Percentiles rank a stretch among this genome's conserved stretches.
phyloP scores from a whole-genome alignment of 1,284 basidiomycete genomes.

The Quambalaria eucalypti region DNA sequence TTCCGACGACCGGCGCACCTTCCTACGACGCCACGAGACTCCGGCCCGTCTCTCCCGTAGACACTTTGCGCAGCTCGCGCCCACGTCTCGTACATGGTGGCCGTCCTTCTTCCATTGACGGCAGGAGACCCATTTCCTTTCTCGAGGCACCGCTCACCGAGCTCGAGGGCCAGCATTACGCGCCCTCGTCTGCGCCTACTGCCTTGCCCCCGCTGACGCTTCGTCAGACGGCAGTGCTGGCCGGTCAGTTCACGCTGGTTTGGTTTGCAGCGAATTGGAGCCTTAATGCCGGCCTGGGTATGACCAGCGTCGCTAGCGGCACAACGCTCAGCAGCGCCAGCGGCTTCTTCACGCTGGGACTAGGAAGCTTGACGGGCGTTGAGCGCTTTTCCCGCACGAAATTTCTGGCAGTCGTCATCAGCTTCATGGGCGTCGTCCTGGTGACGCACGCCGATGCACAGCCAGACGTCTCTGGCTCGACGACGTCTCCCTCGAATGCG shows the following conservation, averaged over 20 bases:
- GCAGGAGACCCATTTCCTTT: slow-evolving; percentile 23
- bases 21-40: neutral
- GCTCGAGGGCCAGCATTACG: neutral
- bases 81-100: neutral
- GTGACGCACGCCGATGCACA: slow-evolving; percentile 56
- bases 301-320: slow-evolving; percentile 42
- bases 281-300: slow-evolving; percentile 37
- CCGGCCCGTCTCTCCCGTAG: neutral
- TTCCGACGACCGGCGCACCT: neutral
- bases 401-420: slow-evolving; percentile 68
- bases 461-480: neutral
- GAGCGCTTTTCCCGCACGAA: slow-evolving; percentile 70
- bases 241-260: slow-evolving; percentile 38
- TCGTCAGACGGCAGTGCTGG: slow-evolving; percentile 29
- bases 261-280: slow-evolving; percentile 45
- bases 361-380: slow-evolving; percentile 75
- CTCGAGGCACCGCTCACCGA: neutral
- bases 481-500: slow-evolving; percentile 17
- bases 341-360: slow-evolving; percentile 83
- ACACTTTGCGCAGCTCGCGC: neutral
- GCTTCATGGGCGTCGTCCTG: slow-evolving; percentile 74
- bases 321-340: slow-evolving; percentile 56
- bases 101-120: slow-evolving; percentile 38
- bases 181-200: neutral
- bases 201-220: slow-evolving; percentile 35